A percentile compares a stretch with the other conserved stretches of the same genome.
Conservation (phyloP, 768 basidiomycete species). For the Amanita exitialis region DNA sequence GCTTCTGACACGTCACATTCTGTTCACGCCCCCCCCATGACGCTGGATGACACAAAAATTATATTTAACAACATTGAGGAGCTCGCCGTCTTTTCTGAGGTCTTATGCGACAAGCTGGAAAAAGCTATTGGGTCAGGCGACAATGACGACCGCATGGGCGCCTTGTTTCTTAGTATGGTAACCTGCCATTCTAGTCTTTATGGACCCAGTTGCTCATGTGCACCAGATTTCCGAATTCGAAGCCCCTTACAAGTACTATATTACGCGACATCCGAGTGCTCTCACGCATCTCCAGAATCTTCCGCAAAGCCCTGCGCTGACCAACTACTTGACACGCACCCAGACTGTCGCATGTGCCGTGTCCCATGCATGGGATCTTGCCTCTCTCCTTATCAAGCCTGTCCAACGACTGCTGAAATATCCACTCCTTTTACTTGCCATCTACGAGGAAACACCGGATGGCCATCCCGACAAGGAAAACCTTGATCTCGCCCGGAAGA, state of each 20-base stretch:
- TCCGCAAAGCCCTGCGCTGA: slow-evolving; percentile 46
- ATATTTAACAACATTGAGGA: slow-evolving; percentile 75
- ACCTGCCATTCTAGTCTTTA: slow-evolving; percentile 18
- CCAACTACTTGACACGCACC: slow-evolving; percentile 57
- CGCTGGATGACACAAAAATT: slow-evolving; percentile 53
- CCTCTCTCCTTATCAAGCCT: slow-evolving; percentile 93
- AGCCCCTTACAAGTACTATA: slow-evolving; percentile 68
- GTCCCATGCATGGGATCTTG: slow-evolving; percentile 87
- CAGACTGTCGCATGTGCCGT: slow-evolving; percentile 56
- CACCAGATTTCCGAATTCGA: slow-evolving; percentile 60
- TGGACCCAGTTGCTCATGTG: slow-evolving; percentile 5
- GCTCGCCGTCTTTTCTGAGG: slow-evolving; percentile 62
- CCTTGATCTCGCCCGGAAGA: slow-evolving; percentile 39
- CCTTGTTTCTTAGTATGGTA: slow-evolving; percentile 60
- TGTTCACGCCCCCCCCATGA: slow-evolving; percentile 49
- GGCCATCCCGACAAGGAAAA: slow-evolving; percentile 56
- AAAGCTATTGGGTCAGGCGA: slow-evolving; percentile 53
- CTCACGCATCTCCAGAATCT: slow-evolving; percentile 51
- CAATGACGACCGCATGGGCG: slow-evolving; percentile 64
- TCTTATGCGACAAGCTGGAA: slow-evolving; percentile 55
- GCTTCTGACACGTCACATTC: slow-evolving; percentile 34
- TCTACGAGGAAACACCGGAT: slow-evolving; percentile 67
- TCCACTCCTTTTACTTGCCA: slow-evolving; percentile 69
- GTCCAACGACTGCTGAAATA: slow-evolving; percentile 96
- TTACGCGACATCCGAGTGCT: slow-evolving; percentile 70